Evolutionary conservation across 148 eudicot species (phyloP).

Genomic region (Cornus controversa): DNA sequence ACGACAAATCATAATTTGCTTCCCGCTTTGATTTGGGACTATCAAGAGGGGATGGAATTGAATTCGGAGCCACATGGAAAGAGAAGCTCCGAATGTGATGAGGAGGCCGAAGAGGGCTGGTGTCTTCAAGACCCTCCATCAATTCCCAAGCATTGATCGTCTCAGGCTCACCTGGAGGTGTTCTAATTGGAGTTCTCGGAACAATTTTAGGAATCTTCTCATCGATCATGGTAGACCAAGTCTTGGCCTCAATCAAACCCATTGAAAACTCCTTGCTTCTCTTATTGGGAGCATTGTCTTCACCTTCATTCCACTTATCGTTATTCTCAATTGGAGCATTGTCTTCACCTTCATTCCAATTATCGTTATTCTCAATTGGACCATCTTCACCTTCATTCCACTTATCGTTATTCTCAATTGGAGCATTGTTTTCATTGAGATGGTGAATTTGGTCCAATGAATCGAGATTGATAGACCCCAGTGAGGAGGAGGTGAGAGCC

Average conservation of each 20-base stretch:
- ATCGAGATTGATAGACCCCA: slow-evolving; percentile 61
- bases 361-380: too few relatives aligned
- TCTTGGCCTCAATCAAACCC: slow-evolving; percentile 74
- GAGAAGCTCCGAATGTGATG: slow-evolving; percentile 60
- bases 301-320: background rate
- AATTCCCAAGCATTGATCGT: slow-evolving; percentile 72
- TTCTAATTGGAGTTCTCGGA: slow-evolving; percentile 59
- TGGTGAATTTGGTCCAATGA: slow-evolving; percentile 12
- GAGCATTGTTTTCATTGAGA: background rate
- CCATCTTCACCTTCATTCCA: background rate
- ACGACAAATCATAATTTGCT: slow-evolving; percentile 7
- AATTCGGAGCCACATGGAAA: slow-evolving; percentile 39
- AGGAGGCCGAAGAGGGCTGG: slow-evolving; percentile 48
- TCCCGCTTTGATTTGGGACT: slow-evolving; percentile 21
- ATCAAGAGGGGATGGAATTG: slow-evolving; percentile 19
- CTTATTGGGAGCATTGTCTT: background rate
- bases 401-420: background rate
- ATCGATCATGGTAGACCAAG: slow-evolving; percentile 86
- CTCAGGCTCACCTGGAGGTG: slow-evolving; percentile 91
- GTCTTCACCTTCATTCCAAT: background rate
- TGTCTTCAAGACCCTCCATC: slow-evolving; percentile 90
- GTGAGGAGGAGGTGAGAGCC: slow-evolving; percentile 66
- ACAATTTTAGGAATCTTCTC: slow-evolving; percentile 50
- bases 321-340: background rate
- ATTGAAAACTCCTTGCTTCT: slow-evolving; percentile 44